A percentile compares a stretch with the other conserved stretches of the same genome.
phyloP scores from a whole-genome alignment of 495 filamentous ascomycete genomes.

The Pyronema omphalodes region DNA sequence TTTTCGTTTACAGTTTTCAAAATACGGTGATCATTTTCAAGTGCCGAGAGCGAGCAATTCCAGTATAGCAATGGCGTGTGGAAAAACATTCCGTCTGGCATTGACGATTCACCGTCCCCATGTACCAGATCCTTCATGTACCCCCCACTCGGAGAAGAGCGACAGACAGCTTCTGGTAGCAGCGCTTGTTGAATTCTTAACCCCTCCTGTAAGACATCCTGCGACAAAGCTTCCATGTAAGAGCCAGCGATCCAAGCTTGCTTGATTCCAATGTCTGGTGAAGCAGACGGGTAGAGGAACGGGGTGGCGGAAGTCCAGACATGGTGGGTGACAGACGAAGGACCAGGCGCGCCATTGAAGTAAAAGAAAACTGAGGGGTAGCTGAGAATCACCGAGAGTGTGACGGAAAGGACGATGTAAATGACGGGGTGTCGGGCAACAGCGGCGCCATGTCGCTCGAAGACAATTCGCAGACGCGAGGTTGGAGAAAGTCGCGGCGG shows the following conservation, averaged over 20 bases:
- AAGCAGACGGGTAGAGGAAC: slow-evolving; percentile 25
- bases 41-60: slow-evolving; percentile 39
- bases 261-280: slow-evolving; percentile 32
- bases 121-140: not conserved
- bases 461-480: slow-evolving; percentile 41
- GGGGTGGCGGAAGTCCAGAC: slow-evolving; percentile 57
- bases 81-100: slow-evolving; percentile 30
- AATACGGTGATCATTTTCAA: slow-evolving; percentile 39
- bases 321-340: slow-evolving; percentile 48
- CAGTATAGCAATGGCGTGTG: slow-evolving; percentile 61
- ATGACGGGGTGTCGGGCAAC: slow-evolving; percentile 48
- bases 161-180: slow-evolving; percentile 22
- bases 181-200: slow-evolving; percentile 44
- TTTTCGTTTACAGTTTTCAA: slow-evolving; percentile 44
- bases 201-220: slow-evolving; percentile 39
- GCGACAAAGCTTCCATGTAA: slow-evolving; percentile 51
- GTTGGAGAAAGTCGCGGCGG: slow-evolving; percentile 38
- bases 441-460: slow-evolving; percentile 42
- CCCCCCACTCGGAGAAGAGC: not conserved
- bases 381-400: slow-evolving; percentile 41
- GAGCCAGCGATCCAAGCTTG: slow-evolving; percentile 34
- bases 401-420: slow-evolving; percentile 44
- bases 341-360: slow-evolving; percentile 39
- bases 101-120: not conserved
- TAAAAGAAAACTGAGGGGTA: slow-evolving; percentile 53